Percentiles rank a stretch among this genome's conserved stretches.
These are phyloP conservation scores for Leccinum solheimii DNA, from an alignment of 1,284 basidiomycete genomes.

Conservation along the genomic window DNA sequence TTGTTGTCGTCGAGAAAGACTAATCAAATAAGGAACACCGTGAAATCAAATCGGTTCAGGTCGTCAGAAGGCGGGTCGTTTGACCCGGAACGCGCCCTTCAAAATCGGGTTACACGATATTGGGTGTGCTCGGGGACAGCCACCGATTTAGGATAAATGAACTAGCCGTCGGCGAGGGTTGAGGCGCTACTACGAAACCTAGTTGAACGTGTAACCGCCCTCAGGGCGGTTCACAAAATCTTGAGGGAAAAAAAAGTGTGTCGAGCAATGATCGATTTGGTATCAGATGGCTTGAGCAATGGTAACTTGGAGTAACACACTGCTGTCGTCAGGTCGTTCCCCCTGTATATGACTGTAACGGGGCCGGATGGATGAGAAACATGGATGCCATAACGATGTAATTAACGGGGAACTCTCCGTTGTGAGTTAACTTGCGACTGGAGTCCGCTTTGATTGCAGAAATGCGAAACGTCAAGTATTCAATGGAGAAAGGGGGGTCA, in stretches of 20 bases:
- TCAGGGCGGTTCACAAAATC: slow-evolving; percentile 23
- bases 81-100: slow-evolving; percentile 19
- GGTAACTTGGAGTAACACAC: slow-evolving; percentile 11
- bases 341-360: slow-evolving; percentile 39
- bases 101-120: slow-evolving; percentile 29
- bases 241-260: slow-evolving; percentile 15
- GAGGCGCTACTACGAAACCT: slow-evolving; percentile 29
- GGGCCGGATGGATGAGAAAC: slow-evolving; percentile 24
- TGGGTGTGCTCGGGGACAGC: slow-evolving; percentile 14
- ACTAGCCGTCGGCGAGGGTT: slow-evolving; percentile 29
- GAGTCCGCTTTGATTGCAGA: slow-evolving; percentile 7
- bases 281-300: slow-evolving; percentile 8
- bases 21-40: slow-evolving; percentile 33
- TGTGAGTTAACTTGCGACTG: slow-evolving; percentile 6
- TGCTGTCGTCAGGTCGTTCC: slow-evolving; percentile 30
- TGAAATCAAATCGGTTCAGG: slow-evolving; percentile 17
- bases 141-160: slow-evolving; percentile 36
- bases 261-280: slow-evolving; percentile 27
- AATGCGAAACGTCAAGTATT: slow-evolving; percentile 13
- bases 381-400: slow-evolving; percentile 36
- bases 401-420: slow-evolving; percentile 35
- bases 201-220: slow-evolving; percentile 27
- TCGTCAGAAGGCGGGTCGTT: slow-evolving; percentile 10
- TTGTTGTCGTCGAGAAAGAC: slow-evolving; percentile 40
- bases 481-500: slow-evolving; percentile 12